Conservation (phyloP, 805 yeast species). For the Wickerhamiella azyma region DNA sequence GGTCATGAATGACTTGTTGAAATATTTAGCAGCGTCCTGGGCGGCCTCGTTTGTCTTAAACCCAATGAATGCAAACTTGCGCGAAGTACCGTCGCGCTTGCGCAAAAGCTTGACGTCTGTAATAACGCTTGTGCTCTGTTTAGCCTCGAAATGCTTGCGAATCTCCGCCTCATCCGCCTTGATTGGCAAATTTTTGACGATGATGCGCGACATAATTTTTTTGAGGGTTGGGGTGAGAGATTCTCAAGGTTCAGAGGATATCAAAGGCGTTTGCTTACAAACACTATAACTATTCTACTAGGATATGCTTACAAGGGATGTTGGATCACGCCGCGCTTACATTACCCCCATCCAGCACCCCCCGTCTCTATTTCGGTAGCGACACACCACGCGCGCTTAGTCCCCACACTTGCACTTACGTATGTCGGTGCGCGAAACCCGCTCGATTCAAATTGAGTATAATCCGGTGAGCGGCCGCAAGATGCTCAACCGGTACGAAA, state of each 20-base stretch:
- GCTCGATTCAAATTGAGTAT: conserved; percentile 63
- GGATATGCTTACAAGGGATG: neutral
- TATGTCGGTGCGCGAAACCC: conserved; percentile 61
- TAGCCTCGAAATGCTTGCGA: conserved; percentile 42
- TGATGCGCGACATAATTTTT: conserved; percentile 51
- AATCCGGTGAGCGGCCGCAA: conserved; percentile 78
- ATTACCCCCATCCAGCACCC: too few relatives aligned
- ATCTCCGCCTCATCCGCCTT: conserved; percentile 64
- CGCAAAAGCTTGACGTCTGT: conserved; percentile 82
- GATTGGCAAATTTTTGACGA: conserved; percentile 78
- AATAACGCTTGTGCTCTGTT: conserved; percentile 38
- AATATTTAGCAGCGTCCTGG: conserved; percentile 57
- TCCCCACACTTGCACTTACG: neutral
- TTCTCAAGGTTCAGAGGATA: too few relatives aligned
- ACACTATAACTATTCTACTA: neutral
- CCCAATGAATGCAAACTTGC: conserved; percentile 90
- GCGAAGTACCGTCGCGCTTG: conserved; percentile 69
- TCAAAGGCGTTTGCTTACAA: too few relatives aligned
- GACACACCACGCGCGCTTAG: too few relatives aligned
- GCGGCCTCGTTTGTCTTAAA: conserved; percentile 66
- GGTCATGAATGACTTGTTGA: conserved; percentile 66
- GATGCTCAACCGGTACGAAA: conserved; percentile 79
- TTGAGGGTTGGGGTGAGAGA: too few relatives aligned
- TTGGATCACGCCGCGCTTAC: too few relatives aligned
- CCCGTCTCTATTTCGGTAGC: too few relatives aligned